These are phyloP conservation scores for Penicillium sp. DNA, from an alignment of 2,329 filamentous ascomycete species.

Conservation along the genomic window DNA sequence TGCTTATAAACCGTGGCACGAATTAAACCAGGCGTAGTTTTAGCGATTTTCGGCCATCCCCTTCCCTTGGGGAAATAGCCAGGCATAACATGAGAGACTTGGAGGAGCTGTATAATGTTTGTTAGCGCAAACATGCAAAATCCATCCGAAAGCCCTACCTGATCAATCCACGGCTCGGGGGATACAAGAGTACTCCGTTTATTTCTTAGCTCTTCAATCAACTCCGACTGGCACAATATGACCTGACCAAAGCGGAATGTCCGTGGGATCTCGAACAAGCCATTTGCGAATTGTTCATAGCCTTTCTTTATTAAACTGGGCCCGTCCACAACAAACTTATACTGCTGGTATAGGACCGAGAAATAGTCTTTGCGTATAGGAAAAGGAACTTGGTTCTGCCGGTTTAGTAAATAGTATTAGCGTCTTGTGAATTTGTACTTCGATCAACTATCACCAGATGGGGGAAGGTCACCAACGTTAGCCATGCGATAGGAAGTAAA, in stretches of 20 bases:
- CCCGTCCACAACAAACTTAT: constrained; percentile 20
- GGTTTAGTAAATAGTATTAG: neutral
- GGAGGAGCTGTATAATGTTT: constrained; percentile 11
- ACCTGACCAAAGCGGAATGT: constrained; percentile 23
- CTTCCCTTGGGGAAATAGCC: constrained; percentile 19
- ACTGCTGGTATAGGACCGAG: constrained; percentile 20
- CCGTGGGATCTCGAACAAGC: constrained; percentile 24
- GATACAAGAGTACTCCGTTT: constrained; percentile 14
- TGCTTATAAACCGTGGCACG: constrained; percentile 20
- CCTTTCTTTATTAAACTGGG: constrained; percentile 18
- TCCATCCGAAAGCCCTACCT: constrained; percentile 4
- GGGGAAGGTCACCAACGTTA: constrained; percentile 13
- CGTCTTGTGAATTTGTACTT: neutral
- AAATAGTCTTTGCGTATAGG: constrained; percentile 1
- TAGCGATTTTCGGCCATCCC: constrained; percentile 26
- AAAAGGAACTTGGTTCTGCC: constrained; percentile 12
- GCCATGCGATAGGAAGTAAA: constrained; percentile 12
- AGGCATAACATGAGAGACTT: constrained; percentile 41
- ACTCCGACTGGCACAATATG: constrained; percentile 18
- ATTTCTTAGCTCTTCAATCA: constrained; percentile 22
- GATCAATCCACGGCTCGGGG: constrained; percentile 25
- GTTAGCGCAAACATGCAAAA: neutral
- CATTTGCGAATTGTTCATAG: constrained; percentile 14
- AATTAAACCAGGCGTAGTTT: constrained; percentile 23
- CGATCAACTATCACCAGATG: neutral